Base-by-base conservation (phyloP, 1,284 basidiomycete genomes). In the Cryptococcus sp. region DNA sequence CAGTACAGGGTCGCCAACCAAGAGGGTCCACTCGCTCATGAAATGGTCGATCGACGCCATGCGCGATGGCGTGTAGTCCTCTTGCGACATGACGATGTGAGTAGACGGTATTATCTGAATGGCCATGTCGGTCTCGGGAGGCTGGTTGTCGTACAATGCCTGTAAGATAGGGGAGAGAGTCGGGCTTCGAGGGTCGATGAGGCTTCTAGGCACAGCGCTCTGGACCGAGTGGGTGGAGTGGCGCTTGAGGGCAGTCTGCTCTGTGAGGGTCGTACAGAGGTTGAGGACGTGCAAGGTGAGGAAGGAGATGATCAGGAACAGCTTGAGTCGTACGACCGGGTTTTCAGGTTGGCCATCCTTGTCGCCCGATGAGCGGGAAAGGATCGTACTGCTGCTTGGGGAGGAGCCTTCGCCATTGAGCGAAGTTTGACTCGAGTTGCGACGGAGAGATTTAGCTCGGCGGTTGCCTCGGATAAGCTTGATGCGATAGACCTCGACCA, bases 1-100 rank as follows among this genome's bases (percentile, higher is more conserved):
- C 67, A 99, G 81, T 55, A 98, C 86, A 0, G 95, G 95, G 74
- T 99, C 95, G 35, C 93, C 93, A 54, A 97, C 93, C 63, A 98
- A 86, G n/a, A 83, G 82, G 8, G 91, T 92, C 95, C 94, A 98
- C n/a, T 86, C 85, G 42, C 86, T 87, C 89, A 97, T 91, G 81
- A 96, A 93, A 62, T 86, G 84, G 65, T 96, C 93, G 62, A 96
- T 81, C 42, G 81, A 79, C 19, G 80, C 77, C 67, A 80, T 73
- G n/a, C 78, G 64, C 4, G 71, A 73, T 59, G 67, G 59, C 1
- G 61, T 51, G 53, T 64, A 67, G 17, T 50, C 54, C 38, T 75
- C 71, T 35, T 62, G 54, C 15, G 71, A 59, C 72, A 74, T 41
- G 82, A 83, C 82, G 61, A 91, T 77, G 66, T 85, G 83, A 27